Base-by-base conservation (phyloP, 2,329 filamentous ascomycete genomes). In the Cordyceps fumosorosea region DNA sequence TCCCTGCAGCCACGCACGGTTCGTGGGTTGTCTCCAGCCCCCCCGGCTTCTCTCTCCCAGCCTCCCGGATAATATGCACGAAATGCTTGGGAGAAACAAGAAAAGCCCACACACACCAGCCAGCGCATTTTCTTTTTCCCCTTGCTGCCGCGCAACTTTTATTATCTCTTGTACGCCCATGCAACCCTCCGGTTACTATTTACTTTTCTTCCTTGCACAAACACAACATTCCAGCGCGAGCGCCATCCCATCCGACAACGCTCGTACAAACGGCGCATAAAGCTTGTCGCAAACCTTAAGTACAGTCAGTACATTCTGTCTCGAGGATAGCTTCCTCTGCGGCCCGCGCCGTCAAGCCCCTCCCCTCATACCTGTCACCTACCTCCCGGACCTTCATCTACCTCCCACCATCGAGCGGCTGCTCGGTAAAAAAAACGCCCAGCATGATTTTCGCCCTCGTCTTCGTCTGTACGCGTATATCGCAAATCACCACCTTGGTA, bases 401-500 rank as follows among this genome's bases (percentile, higher is more conserved):
- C 32, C 34, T n/a, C 8, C n/a, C n/a, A 37, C 34, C 24, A 10
- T 20, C 40, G 18, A 24, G 47, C 48, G 16, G 32, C 48, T 60
- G 48, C 29, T 12, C 12, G 47, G 34, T 45, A 11, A 37, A n/a
- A 26, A 24, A 44, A 32, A 50, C 64, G 67, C 67, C 66, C 75
- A 76, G 69, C 67, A 88, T 88, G 85, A 65, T 87, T 51, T 87
- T 86, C 75, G 84, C 82, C 66, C 71, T 88, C 65, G 76, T 86
- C 67, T 88, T 88, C 75, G 78, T 84, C 73, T 82, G 81, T 67
- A 86, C 82, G 78, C 83, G 86, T 67, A 80, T 87, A 68, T 69
- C 80, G 68, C 80, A 88, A 73, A 87, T 88, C 71, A 60, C 86
- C 67, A 87, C 85, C 50, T 67, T 88, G 75, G 85, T 63, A 63